Conservation (phyloP, 805 yeast species). For the Suhomyces vadensis region DNA sequence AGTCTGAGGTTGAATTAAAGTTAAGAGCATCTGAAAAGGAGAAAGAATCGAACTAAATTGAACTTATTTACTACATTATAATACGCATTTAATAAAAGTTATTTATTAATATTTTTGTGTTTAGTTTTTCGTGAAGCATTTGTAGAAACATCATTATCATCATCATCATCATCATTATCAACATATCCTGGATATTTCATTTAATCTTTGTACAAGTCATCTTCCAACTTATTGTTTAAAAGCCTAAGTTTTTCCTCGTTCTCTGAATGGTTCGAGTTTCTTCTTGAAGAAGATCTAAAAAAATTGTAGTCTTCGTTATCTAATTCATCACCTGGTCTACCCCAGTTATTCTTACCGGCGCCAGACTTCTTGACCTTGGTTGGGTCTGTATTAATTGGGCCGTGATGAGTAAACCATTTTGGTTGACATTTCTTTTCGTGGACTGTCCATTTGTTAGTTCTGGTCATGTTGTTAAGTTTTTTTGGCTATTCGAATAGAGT, state of each 20-base stretch:
- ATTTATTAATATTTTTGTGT: neutral
- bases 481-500: slow-evolving; percentile 1
- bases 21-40: slow-evolving; percentile 25
- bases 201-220: slow-evolving; percentile 7
- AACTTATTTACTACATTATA: neutral
- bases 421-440: slow-evolving; percentile 62
- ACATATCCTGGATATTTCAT: neutral
- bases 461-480: slow-evolving; percentile 51
- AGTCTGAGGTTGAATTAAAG: slow-evolving; percentile 48
- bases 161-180: neutral
- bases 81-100: neutral
- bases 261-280: slow-evolving; percentile 42
- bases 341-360: slow-evolving; percentile 89
- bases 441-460: slow-evolving; percentile 76
- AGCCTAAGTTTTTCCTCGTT: slow-evolving; percentile 30
- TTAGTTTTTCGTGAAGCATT: neutral
- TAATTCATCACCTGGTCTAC: slow-evolving; percentile 75
- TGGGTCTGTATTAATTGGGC: slow-evolving; percentile 68
- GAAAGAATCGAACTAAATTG: neutral
- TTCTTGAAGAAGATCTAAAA: slow-evolving; percentile 28
- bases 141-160: neutral
- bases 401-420: slow-evolving; percentile 78
- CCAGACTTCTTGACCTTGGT: slow-evolving; percentile 80
- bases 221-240: slow-evolving; percentile 24
- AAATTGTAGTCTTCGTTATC: slow-evolving; percentile 47